Base-by-base conservation (phyloP, 1,139 yeast genomes). In the Protomyces inundatus region DNA sequence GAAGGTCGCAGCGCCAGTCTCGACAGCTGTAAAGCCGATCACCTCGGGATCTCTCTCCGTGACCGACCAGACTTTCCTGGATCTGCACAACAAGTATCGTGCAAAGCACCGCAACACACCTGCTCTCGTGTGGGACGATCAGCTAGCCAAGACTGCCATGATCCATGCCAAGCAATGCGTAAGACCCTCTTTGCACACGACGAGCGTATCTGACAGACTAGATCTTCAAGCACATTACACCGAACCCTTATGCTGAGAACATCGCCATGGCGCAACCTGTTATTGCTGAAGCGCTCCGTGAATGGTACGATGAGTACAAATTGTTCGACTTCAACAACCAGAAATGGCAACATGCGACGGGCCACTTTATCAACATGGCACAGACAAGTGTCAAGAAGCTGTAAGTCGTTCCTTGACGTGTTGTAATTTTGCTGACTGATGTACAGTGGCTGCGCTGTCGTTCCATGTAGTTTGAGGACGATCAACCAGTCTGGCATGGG, bases 231-330 rank as follows among this genome's bases (percentile, higher is more conserved):
- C 48, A 42, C 32, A 23, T 42, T 10, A 6, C n/a, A 9, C 48
- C 48, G 12, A 42, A 55, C 52, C 30, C 23, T 4, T 58, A 52
- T n/a, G 62, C 56, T 6, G 62, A 58, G 30, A 58, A 58, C 37
- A 46, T 58, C 34, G 62, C 56, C 10, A 32, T 35, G 14, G 50
- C 52, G 10, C 42, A 40, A 10, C 37, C 62, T 7, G 39, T 23
- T 16, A n/a, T 39, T 30, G 42, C 23, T 12, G 45, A 48, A 10
- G 55, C 54, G 16, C 35, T 58, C 35, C 7, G 52, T 12, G 61
- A 40, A n/a, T 57, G 61, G 61, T 57, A 57, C 40, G 55, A 57
- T n/a, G 61, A 57, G 23, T 40, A 39, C 36, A 23, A 34, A 12
- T 30, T 23, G n/a, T 50, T 32, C 37, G 16, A 50, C 23, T 50